phyloP scores from a whole-genome alignment of 306 rosid genomes.

The Notholithocarpus densiflorus region DNA sequence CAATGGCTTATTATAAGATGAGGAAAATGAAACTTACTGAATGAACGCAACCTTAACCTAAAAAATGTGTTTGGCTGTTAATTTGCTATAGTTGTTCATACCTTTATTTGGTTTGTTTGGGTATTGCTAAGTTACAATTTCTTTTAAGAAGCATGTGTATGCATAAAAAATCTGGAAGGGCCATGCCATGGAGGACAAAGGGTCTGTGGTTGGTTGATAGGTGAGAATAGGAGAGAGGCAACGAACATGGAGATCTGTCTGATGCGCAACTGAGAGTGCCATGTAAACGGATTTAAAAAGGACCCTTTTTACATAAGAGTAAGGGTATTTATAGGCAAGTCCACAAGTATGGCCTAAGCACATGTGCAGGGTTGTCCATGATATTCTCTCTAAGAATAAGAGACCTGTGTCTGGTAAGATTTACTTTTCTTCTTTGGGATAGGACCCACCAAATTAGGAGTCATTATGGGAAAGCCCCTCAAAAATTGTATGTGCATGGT shows the following conservation, averaged over 20 bases:
- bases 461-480: neutral
- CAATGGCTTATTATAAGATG: neutral
- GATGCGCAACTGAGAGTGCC: neutral
- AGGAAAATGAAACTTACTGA: neutral
- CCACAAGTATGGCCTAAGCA: neutral
- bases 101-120: neutral
- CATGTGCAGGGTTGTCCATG: neutral
- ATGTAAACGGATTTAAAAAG: neutral
- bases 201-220: neutral
- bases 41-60: neutral
- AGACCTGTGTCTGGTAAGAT: neutral
- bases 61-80: neutral
- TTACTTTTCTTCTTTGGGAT: neutral
- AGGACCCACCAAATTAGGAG: neutral
- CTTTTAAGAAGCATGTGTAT: neutral
- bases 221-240: neutral
- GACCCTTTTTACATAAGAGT: neutral
- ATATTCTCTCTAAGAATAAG: neutral
- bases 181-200: neutral
- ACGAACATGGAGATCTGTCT: no score
- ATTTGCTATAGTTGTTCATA: neutral
- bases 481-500: neutral
- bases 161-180: neutral
- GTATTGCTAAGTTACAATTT: neutral
- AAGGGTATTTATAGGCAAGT: neutral